These are phyloP conservation scores for Colletotrichum neosansevieriae DNA, from an alignment of 2,329 filamentous ascomycete genomes.

Conservation along the genomic window DNA sequence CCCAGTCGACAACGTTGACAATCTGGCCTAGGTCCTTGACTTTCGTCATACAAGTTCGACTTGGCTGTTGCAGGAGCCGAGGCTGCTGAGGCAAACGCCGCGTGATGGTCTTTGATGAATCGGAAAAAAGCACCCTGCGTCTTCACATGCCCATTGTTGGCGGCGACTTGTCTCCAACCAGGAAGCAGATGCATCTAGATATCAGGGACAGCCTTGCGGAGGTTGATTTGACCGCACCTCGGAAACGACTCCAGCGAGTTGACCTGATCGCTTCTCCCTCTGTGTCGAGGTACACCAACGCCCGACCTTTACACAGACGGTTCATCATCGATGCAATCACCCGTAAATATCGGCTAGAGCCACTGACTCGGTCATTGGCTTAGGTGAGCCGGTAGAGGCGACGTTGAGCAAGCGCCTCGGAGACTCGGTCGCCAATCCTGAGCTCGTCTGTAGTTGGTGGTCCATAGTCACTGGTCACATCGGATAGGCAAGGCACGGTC, in stretches of 20 bases:
- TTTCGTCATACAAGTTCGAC: background rate
- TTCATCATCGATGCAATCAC: conserved; percentile 21
- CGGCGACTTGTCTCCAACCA: background rate
- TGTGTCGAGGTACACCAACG: background rate
- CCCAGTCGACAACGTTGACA: conserved; percentile 11
- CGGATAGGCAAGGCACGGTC: too few species aligned
- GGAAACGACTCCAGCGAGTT: too few species aligned
- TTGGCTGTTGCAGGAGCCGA: background rate
- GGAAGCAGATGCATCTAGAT: background rate
- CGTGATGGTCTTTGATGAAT: background rate
- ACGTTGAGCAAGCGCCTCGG: background rate
- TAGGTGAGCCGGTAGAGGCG: conserved; percentile 1
- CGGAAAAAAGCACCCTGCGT: background rate
- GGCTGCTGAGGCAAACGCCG: too few species aligned
- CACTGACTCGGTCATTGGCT: conserved; percentile 23
- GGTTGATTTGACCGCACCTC: conserved; percentile 22
- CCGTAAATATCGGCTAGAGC: conserved; percentile 15
- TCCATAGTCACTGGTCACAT: too few species aligned
- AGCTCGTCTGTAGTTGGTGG: too few species aligned
- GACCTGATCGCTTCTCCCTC: too few species aligned
- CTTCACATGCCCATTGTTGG: background rate
- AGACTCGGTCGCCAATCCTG: too few species aligned
- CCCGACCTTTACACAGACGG: background rate
- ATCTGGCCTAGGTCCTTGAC: background rate
- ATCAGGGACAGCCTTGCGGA: conserved; percentile 19